These are phyloP conservation scores for Saccharomycopsis selenospora DNA, from an alignment of 805 yeast species.

Conservation along the genomic window DNA sequence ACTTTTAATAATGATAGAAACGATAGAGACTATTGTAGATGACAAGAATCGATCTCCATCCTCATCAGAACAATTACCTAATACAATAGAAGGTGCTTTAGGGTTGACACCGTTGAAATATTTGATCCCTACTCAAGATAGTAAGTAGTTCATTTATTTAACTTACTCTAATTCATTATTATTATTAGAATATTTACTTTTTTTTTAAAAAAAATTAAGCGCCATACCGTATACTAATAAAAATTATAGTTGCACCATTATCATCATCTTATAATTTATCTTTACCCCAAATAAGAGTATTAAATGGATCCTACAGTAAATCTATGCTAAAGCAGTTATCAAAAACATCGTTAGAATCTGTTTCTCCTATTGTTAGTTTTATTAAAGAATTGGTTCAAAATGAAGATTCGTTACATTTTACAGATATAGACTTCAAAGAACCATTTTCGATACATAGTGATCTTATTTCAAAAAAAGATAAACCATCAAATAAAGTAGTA, in stretches of 20 bases:
- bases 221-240: constrained; percentile 2
- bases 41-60: too few species aligned
- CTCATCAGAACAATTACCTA: too few species aligned
- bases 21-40: too few species aligned
- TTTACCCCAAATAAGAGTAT: neutral
- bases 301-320: neutral
- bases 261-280: constrained; percentile 5
- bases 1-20: too few species aligned
- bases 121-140: constrained; percentile 34
- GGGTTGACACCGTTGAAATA: constrained; percentile 32
- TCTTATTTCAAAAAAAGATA: neutral
- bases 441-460: constrained; percentile 6
- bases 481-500: neutral
- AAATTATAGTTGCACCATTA: constrained; percentile 8
- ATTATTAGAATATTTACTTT: too few species aligned
- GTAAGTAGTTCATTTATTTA: constrained; percentile 29
- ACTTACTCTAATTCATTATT: too few species aligned
- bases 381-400: constrained; percentile 8
- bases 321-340: constrained; percentile 22
- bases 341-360: constrained; percentile 17
- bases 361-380: constrained; percentile 16
- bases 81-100: constrained; percentile 25
- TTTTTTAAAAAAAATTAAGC: constrained; percentile 11
- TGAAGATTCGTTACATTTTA: constrained; percentile 3
- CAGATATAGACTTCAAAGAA: constrained; percentile 13